A percentile compares a stretch with the other conserved stretches of the same genome.
These are phyloP conservation scores for Tetrahymena elliotti DNA, from an alignment of 73 alveolate species.

Conservation along the genomic window DNA sequence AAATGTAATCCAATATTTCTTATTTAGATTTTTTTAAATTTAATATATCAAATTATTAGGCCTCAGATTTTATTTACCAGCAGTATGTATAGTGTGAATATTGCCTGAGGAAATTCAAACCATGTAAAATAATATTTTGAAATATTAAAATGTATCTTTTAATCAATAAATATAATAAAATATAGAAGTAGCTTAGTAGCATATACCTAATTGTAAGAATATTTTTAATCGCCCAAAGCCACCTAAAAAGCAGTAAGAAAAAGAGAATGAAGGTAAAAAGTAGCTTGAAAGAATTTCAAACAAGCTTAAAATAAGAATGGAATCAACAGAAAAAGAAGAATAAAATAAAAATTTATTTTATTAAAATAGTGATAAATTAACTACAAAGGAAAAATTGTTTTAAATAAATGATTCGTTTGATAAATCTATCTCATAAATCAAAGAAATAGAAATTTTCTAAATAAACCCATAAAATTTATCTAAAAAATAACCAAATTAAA, in stretches of 20 bases:
- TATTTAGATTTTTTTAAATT: background rate
- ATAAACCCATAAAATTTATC: background rate
- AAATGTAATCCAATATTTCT: background rate
- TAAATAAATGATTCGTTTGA: background rate
- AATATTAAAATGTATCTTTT: background rate
- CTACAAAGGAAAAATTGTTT: background rate
- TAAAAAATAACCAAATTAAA: background rate
- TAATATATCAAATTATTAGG: background rate
- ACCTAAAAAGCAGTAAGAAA: background rate
- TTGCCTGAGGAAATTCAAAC: background rate
- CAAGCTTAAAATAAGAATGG: background rate
- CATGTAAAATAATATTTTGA: background rate
- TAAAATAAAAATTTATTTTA: too few species aligned
- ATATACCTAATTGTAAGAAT: background rate
- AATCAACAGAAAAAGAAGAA: background rate
- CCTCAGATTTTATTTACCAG: background rate
- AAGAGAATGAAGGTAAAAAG: background rate
- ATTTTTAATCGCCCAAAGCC: background rate
- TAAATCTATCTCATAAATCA: background rate
- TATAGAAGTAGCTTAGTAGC: background rate
- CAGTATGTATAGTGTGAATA: background rate
- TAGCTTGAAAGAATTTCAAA: background rate
- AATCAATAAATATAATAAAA: background rate
- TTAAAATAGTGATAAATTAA: background rate
- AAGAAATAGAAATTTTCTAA: background rate